phyloP scores from a whole-genome alignment of 495 filamentous ascomycete genomes.

The Penicillium alfredii region DNA sequence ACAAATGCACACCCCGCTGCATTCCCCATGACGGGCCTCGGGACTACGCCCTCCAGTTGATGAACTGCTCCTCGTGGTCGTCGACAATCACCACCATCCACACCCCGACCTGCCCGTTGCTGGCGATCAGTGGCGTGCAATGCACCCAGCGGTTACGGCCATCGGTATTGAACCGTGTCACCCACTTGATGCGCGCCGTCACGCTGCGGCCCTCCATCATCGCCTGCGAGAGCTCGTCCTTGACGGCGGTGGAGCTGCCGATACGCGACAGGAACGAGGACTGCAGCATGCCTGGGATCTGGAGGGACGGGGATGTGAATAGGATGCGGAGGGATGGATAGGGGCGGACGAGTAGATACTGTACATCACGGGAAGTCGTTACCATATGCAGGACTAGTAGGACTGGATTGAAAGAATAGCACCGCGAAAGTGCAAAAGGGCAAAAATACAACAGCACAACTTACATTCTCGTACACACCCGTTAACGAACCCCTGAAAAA shows the following conservation, averaged over 20 bases:
- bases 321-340: slow-evolving; percentile 57
- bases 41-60: slow-evolving; percentile 11
- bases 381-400: too few species aligned
- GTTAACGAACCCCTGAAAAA: slow-evolving; percentile 19
- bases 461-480: slow-evolving; percentile 45
- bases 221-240: slow-evolving; percentile 51
- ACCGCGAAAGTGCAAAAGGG: too few species aligned
- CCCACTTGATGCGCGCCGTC: slow-evolving; percentile 59
- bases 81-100: slow-evolving; percentile 60
- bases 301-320: slow-evolving; percentile 57
- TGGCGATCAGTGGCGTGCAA: slow-evolving; percentile 54
- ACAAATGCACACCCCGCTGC: slow-evolving; percentile 6
- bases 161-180: slow-evolving; percentile 35
- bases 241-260: slow-evolving; percentile 44
- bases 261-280: slow-evolving; percentile 54
- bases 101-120: slow-evolving; percentile 52
- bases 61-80: slow-evolving; percentile 28
- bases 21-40: too few species aligned
- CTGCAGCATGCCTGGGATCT: slow-evolving; percentile 56
- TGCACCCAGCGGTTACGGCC: slow-evolving; percentile 53
- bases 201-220: slow-evolving; percentile 55
- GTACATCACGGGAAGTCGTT: neutral
- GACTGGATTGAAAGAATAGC: too few species aligned
- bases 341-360: slow-evolving; percentile 60
- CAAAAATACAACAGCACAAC: neutral